Base-by-base conservation (phyloP, 2,329 filamentous ascomycete species). In the Paraconiothyrium brasiliense region DNA sequence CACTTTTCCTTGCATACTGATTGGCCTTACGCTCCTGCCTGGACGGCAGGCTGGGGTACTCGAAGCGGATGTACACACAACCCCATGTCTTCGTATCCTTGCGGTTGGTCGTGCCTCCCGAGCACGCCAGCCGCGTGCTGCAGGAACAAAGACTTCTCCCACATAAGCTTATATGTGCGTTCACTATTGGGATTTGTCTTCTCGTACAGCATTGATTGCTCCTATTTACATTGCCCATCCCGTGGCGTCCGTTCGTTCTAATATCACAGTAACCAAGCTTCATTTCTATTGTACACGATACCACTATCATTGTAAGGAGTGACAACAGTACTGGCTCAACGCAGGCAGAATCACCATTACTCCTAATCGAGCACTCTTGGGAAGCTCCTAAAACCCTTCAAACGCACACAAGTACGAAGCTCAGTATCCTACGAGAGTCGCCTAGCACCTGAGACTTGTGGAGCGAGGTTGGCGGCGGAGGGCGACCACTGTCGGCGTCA, bases 211-310 rank as follows among this genome's bases (percentile, higher is more conserved):
- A 54, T 54, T 32, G 35, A 52, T 30, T 41, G 49, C n/a, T 41
- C 35, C 27, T 20, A 4, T 27, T 32, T 24, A 20, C 14, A 7
- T 54, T 43, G 51, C 39, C 51, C 24, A n/a, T 20, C 49, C n/a
- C 34, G 34, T 16, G 49, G 35, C 49, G 35, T 52, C 49, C 49
- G 27, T n/a, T 52, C 49, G n/a, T 52, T 52, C 35, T 37, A 41
- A n/a, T 39, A 27, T n/a, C 16, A 16, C n/a, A 39, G 49, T 39
- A 4, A 27, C 49, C 20, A 16, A 52, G 4, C 34, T 41, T 27
- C 35, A 27, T 39, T 14, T 39, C 10, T 14, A 6, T 30, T 30
- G 27, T 30, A 30, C 27, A 11, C 7, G 16, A 7, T 32, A 30
- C 4, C 46, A 49, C 7, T 35, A 35, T 16, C 20, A 35, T 22